Conservation (phyloP, 495 filamentous ascomycete species). For the Penicillium canariense region DNA sequence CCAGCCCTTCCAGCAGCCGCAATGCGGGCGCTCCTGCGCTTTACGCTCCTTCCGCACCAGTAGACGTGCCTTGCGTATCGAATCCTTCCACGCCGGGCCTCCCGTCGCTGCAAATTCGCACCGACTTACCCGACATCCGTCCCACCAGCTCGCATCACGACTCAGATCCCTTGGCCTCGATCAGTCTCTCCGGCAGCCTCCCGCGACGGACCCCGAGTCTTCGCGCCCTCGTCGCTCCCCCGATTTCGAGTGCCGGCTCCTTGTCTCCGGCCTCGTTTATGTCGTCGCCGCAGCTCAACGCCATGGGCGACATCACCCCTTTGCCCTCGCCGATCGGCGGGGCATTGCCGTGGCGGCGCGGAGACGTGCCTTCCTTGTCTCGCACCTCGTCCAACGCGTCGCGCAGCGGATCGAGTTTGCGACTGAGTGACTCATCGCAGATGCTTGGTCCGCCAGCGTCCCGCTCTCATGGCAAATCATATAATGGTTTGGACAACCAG, state of each 20-base stretch:
- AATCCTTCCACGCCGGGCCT: slow-evolving; percentile 20
- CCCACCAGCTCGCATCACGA: slow-evolving; percentile 33
- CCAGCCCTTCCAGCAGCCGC: slow-evolving; percentile 5
- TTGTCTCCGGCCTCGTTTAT: slow-evolving; percentile 58
- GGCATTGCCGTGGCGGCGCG: slow-evolving; percentile 64
- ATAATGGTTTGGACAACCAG: slow-evolving; percentile 36
- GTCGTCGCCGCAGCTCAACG: slow-evolving; percentile 71
- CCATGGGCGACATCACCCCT: slow-evolving; percentile 88
- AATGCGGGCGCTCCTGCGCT: not conserved
- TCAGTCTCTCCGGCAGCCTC: slow-evolving; percentile 43
- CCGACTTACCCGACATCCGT: slow-evolving; percentile 32
- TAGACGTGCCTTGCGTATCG: slow-evolving; percentile 16
- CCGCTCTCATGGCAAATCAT: slow-evolving; percentile 35
- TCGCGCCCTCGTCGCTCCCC: slow-evolving; percentile 41
- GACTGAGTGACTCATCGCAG: slow-evolving; percentile 42
- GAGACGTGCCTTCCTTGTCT: slow-evolving; percentile 45
- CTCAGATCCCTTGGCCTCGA: slow-evolving; percentile 33
- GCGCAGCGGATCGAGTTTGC: slow-evolving; percentile 39
- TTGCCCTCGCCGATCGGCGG: slow-evolving; percentile 82
- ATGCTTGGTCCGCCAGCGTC: slow-evolving; percentile 31
- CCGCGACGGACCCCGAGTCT: slow-evolving; percentile 51
- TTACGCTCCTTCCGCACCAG: slow-evolving; percentile 1
- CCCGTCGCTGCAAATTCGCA: slow-evolving; percentile 44
- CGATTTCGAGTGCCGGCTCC: slow-evolving; percentile 49
- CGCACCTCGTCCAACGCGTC: slow-evolving; percentile 42